phyloP scores from a whole-genome alignment of 441 rosid genomes.

The Kokia cookei region DNA sequence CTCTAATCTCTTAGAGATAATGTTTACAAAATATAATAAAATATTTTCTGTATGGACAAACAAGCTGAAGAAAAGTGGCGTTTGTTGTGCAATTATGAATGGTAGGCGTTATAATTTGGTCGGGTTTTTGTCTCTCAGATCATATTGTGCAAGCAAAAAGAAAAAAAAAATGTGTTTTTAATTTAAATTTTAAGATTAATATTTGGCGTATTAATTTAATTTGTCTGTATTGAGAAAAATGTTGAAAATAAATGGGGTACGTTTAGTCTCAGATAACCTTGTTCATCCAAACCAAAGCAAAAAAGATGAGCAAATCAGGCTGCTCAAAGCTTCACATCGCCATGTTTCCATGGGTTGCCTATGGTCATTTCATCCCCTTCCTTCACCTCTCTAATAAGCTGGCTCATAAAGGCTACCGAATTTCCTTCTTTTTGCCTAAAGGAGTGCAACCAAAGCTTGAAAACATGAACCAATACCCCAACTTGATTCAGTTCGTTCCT shows the following conservation, averaged over 20 bases:
- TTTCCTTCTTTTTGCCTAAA: conserved; percentile 41
- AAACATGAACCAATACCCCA: conserved; percentile 33
- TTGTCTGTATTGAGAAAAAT: too few relatives aligned
- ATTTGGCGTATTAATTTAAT: too few relatives aligned
- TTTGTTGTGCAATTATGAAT: too few relatives aligned
- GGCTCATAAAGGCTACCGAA: conserved; percentile 40
- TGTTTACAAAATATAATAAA: too few relatives aligned
- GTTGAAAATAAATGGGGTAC: too few relatives aligned
- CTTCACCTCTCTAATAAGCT: conserved; percentile 55
- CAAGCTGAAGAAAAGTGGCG: too few relatives aligned
- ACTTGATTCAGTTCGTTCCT: conserved; percentile 25
- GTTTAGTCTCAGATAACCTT: too few relatives aligned
- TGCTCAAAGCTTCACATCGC: conserved; percentile 7
- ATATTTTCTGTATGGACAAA: too few relatives aligned
- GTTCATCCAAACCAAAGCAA: neutral
- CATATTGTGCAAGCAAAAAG: conserved; percentile 27
- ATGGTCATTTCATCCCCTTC: conserved; percentile 51
- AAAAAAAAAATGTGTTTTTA: conserved; percentile 15
- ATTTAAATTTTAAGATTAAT: too few relatives aligned
- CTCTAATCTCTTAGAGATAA: too few relatives aligned
- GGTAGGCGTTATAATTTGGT: too few relatives aligned
- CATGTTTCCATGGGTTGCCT: conserved; percentile 43
- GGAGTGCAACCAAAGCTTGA: conserved; percentile 32
- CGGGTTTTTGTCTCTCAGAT: too few relatives aligned
- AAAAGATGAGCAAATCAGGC: neutral